Percentiles rank a stretch among this genome's conserved stretches.
These are phyloP conservation scores for Glonium stellatum DNA, from an alignment of 495 filamentous ascomycete species.

Conservation along the genomic window DNA sequence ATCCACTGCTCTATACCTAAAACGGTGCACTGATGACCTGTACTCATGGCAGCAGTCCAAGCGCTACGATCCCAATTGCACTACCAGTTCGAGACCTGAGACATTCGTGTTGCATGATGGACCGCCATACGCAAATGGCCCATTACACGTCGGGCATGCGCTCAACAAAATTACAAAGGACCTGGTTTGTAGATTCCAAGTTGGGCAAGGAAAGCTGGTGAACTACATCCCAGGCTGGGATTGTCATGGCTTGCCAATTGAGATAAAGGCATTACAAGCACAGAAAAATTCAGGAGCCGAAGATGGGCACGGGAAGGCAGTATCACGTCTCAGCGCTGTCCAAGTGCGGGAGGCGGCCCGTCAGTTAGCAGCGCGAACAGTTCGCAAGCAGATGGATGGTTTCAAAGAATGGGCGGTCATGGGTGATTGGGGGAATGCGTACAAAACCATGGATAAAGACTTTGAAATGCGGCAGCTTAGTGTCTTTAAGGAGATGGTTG, in stretches of 20 bases:
- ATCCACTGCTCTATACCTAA: conserved; percentile 49
- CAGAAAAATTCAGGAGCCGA: conserved; percentile 30
- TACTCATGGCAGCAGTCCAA: conserved; percentile 75
- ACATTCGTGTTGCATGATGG: conserved; percentile 87
- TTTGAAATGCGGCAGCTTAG: conserved; percentile 84
- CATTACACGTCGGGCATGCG: conserved; percentile 93
- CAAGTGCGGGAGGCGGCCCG: conserved; percentile 64
- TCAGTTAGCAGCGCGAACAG: conserved; percentile 63
- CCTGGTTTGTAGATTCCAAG: conserved; percentile 72
- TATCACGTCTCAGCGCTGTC: conserved; percentile 30
- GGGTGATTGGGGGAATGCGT: conserved; percentile 87
- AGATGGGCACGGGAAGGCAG: conserved; percentile 16
- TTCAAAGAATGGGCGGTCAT: conserved; percentile 85
- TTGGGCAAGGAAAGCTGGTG: conserved; percentile 68
- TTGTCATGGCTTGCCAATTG: conserved; percentile 95
- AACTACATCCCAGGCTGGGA: conserved; percentile 96
- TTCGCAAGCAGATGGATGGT: conserved; percentile 71
- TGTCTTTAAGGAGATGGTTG: conserved; percentile 79
- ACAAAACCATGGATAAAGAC: conserved; percentile 81
- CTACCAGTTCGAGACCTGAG: conserved; percentile 2
- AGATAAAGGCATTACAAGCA: conserved; percentile 83
- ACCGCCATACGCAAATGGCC: conserved; percentile 92
- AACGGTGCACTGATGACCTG: conserved; percentile 75
- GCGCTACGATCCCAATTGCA: conserved; percentile 37
- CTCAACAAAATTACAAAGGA: conserved; percentile 98